These are phyloP conservation scores for Floccularia luteovirens DNA, from an alignment of 768 basidiomycete genomes.

Conservation along the genomic window DNA sequence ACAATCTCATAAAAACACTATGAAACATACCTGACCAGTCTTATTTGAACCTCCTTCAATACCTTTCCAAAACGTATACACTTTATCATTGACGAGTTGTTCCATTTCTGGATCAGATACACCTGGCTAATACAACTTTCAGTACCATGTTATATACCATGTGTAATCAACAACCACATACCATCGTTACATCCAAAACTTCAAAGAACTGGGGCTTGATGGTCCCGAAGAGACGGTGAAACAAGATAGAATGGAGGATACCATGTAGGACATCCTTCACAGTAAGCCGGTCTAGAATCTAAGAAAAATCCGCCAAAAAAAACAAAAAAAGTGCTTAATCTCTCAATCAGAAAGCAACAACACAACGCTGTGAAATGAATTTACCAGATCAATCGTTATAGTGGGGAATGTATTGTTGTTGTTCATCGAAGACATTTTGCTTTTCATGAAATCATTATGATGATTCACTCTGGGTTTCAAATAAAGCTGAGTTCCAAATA, in stretches of 20 bases:
- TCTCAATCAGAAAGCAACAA: neutral
- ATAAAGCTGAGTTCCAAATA: too few species aligned
- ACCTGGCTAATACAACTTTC: slow-evolving; percentile 49
- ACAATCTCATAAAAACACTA: neutral
- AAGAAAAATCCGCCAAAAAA: neutral
- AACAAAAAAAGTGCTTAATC: too few species aligned
- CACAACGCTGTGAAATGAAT: neutral
- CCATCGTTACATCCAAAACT: slow-evolving; percentile 81
- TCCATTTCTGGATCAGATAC: slow-evolving; percentile 71
- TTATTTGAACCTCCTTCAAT: slow-evolving; percentile 59
- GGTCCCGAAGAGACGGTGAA: slow-evolving; percentile 77
- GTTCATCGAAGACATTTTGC: too few species aligned
- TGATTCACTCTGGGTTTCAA: too few species aligned
- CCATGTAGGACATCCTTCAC: slow-evolving; percentile 70
- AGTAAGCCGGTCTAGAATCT: slow-evolving; percentile 69
- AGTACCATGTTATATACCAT: neutral
- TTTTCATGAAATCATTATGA: too few species aligned
- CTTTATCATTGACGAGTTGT: slow-evolving; percentile 65
- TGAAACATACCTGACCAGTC: slow-evolving; percentile 53
- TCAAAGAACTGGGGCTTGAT: slow-evolving; percentile 74
- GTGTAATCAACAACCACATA: slow-evolving; percentile 19
- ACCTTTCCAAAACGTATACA: slow-evolving; percentile 72
- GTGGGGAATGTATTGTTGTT: slow-evolving; percentile 26
- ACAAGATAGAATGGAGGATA: slow-evolving; percentile 75
- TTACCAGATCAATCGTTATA: slow-evolving; percentile 44